phyloP scores from a whole-genome alignment of 2,329 filamentous ascomycete species.

The Paecilomyces variotii region DNA sequence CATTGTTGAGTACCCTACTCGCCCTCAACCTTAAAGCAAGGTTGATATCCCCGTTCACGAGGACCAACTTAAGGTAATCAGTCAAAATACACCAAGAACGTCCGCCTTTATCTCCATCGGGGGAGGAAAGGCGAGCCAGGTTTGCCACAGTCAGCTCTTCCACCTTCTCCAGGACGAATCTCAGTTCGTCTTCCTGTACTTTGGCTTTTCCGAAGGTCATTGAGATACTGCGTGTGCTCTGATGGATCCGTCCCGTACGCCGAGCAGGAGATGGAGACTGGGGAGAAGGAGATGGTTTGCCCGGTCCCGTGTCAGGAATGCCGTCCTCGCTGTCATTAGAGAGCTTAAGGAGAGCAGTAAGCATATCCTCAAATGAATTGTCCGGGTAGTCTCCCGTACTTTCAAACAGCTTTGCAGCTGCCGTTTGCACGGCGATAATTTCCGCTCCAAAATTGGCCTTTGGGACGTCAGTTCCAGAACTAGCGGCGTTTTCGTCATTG shows the following conservation, averaged over 20 bases:
- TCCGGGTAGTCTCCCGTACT: constrained; percentile 89
- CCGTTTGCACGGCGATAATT: constrained; percentile 79
- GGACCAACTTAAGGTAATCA: constrained; percentile 43
- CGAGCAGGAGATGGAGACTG: constrained; percentile 17
- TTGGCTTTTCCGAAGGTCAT: constrained; percentile 32
- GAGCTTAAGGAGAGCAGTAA: constrained; percentile 66
- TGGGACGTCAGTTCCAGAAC: constrained; percentile 36
- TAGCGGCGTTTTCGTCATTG: constrained; percentile 17
- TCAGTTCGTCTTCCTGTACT: constrained; percentile 36
- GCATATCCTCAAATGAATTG: constrained; percentile 66
- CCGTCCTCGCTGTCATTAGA: constrained; percentile 42
- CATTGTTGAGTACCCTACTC: constrained; percentile 52
- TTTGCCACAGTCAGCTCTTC: constrained; percentile 68
- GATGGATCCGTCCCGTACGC: constrained; percentile 24
- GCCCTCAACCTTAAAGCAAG: constrained; percentile 41
- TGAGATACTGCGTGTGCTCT: constrained; percentile 33
- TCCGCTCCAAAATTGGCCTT: constrained; percentile 65
- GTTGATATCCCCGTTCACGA: constrained; percentile 28
- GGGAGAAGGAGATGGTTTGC: constrained; percentile 47
- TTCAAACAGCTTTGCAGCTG: constrained; percentile 77
- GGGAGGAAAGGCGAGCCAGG: constrained; percentile 62
- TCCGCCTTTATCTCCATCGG: constrained; percentile 49
- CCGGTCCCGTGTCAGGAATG: constrained; percentile 33
- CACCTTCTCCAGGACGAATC: constrained; percentile 61
- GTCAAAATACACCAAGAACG: constrained; percentile 67